phyloP scores from a whole-genome alignment of 2,329 filamentous ascomycete genomes.

The Ceratocystis papillata region DNA sequence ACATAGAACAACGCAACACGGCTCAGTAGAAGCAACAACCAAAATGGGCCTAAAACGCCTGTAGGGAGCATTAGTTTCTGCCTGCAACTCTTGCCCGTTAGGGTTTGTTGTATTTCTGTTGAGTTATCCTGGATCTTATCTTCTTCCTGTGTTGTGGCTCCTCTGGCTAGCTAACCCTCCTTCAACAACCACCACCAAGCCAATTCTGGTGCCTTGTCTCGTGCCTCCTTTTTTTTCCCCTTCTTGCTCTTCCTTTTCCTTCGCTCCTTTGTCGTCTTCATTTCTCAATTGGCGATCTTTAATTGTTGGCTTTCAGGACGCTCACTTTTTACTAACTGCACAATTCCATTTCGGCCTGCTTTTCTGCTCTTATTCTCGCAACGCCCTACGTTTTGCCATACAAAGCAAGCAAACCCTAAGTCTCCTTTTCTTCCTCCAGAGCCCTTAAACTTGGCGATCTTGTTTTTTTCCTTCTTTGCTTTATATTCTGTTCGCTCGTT shows the following conservation, averaged over 20 bases:
- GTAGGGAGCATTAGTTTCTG: neutral
- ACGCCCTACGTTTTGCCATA: neutral
- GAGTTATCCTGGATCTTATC: constrained; percentile 1
- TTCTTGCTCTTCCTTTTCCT: neutral
- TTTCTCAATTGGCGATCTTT: neutral
- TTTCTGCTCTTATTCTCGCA: neutral
- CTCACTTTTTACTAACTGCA: neutral
- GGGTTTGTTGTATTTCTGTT: neutral
- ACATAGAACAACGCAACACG: neutral
- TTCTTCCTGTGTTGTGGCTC: neutral
- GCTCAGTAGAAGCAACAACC: neutral
- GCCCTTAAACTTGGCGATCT: neutral
- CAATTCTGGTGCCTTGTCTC: constrained; percentile 10
- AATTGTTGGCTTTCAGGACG: neutral
- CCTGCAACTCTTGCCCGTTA: neutral
- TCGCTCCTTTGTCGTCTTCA: neutral
- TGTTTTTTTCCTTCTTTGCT: neutral
- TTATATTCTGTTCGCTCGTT: neutral
- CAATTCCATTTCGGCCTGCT: neutral
- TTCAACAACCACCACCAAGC: neutral
- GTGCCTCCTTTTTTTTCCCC: neutral
- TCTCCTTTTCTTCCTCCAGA: neutral
- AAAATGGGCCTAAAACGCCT: neutral
- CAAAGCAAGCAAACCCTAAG: neutral
- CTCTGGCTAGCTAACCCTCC: no score